Conservation (phyloP, 768 basidiomycete species). For the Rubroboletus satanas region DNA sequence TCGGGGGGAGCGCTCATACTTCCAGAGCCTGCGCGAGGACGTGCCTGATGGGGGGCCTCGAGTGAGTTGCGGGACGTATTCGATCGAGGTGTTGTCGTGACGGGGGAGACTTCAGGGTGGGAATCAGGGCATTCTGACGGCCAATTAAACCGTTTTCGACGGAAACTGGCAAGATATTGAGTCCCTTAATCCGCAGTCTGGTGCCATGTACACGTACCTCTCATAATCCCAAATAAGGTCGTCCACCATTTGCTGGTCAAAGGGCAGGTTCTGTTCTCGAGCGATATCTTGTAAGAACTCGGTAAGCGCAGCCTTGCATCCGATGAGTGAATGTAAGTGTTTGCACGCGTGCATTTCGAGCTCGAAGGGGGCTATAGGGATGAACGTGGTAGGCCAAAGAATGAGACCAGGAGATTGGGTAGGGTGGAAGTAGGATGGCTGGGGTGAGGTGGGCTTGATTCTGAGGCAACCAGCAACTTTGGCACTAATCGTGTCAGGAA, state of each 20-base stretch:
- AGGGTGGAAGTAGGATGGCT: conserved; percentile 22
- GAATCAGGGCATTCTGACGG: conserved; percentile 44
- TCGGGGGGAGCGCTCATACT: conserved; percentile 17
- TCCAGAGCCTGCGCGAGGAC: conserved; percentile 9
- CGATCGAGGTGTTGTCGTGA: conserved; percentile 22
- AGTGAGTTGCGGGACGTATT: conserved; percentile 15
- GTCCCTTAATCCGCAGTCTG: conserved; percentile 4
- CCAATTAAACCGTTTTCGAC: conserved; percentile 67
- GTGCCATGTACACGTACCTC: conserved; percentile 22
- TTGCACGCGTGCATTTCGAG: conserved; percentile 76
- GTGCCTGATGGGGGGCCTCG: conserved; percentile 12
- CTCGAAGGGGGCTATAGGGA: conserved; percentile 54
- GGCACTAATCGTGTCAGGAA: conserved; percentile 30
- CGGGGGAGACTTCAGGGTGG: conserved; percentile 23
- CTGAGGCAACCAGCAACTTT: conserved; percentile 41
- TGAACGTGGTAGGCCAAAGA: conserved; percentile 54
- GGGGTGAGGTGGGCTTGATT: conserved; percentile 18
- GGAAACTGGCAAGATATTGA: conserved; percentile 46
- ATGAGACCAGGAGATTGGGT: conserved; percentile 63
- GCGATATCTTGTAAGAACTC: conserved; percentile 43
- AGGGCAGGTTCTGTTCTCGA: conserved; percentile 17
- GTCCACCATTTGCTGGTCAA: conserved; percentile 23
- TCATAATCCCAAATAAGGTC: conserved; percentile 36
- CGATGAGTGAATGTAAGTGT: conserved; percentile 60
- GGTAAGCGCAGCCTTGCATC: conserved; percentile 54